Evolutionary conservation across 2,329 filamentous ascomycete genomes (phyloP), one percentile per base, ranked within the genome.

Genomic region (Penicillium sp.): DNA sequence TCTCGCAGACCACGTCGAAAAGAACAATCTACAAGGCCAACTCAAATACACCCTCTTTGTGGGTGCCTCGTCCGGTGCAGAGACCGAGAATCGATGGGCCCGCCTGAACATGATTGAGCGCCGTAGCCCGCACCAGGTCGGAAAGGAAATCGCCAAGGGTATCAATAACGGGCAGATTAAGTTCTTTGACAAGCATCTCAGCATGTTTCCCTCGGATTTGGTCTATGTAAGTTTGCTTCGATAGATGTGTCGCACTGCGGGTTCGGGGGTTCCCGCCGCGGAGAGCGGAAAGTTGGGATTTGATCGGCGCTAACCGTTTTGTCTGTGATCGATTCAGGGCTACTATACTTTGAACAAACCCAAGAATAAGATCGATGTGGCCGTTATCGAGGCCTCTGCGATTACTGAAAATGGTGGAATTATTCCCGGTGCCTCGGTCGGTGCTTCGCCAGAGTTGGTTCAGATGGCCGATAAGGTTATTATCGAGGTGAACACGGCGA

Each of bases 71-170:
- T 93, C 91, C 16, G 92, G 92, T 40, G 90, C 92, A 19, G 92
- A 95, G 80, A 96, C 92, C 0, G 92, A 96, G 81, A 95, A 95
- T 78, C 84, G 92, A 77, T 96, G 93, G 93, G 92, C 93, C n/a
- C 78, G 81, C 4, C 81, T 94, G 65, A 89, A 96, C 79, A 96
- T 96, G 92, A 96, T 96, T 71, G 89, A 94, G 80, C 84, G 92
- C 59, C 86, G 92, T 59, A 86, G 87, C 68, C 92, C 92, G 58
- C 92, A 96, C 79, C 92, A 96, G 75, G 92, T 96, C 62, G 92
- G 92, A 73, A 96, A 96, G 82, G 85, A 90, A 61, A 96, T 96
- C 67, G 87, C 92, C 62, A 94, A 92, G 81, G 92, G 92, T 10
- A 96, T 96, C 80, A 96, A 96, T 77, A 87, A 89, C 69, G 92